Evolutionary conservation across 257 asterid species (phyloP), one percentile per base, ranked within the genome.

Genomic region (Fraxinus excelsior): DNA sequence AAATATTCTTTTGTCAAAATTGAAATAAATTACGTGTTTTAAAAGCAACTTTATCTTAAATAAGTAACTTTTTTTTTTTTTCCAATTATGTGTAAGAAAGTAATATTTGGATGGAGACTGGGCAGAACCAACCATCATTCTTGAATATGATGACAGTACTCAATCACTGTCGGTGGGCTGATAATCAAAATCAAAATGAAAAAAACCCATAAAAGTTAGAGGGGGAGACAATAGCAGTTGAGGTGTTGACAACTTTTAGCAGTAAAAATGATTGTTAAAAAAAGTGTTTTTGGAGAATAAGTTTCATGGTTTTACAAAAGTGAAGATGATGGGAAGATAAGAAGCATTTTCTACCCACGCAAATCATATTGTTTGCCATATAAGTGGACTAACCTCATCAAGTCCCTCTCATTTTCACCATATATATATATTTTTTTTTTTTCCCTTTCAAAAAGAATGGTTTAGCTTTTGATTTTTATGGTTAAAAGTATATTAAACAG

Each of bases 331-430:
- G 87, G 87, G 87, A 80, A 82, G 88, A 88, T 88, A 73, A 90
- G 91, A 87, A 89, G 93, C 98, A 92, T 84, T 88, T 92, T 86
- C 62, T 82, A 89, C 77, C 72, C 56, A 72, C 21, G 16, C 25
- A 71, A 77, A 94, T 94, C 86, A 94, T 94, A 78, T 67, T 91
- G 97, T 90, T 92, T 80, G 97, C 98, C 98, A 94, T 85, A 5
- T 72, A 74, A 75, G 78, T 84, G 77, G 94, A 90, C 93, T 89
- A 75, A 79, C 82, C 82, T 80, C 79, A 74, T 78, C 64, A 64
- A 37, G 16, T 18, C 40, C 74, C n/a, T 46, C 21, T 46, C 58
- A 46, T 46, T 46, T 46, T 46, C 58, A 46, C 21, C 13, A 16
- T 4, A 46, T 16, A 44, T 13, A 44, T 0, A 38, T 38, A 38